phyloP scores from a whole-genome alignment of 257 asterid species.

The Penstemon barbatus region DNA sequence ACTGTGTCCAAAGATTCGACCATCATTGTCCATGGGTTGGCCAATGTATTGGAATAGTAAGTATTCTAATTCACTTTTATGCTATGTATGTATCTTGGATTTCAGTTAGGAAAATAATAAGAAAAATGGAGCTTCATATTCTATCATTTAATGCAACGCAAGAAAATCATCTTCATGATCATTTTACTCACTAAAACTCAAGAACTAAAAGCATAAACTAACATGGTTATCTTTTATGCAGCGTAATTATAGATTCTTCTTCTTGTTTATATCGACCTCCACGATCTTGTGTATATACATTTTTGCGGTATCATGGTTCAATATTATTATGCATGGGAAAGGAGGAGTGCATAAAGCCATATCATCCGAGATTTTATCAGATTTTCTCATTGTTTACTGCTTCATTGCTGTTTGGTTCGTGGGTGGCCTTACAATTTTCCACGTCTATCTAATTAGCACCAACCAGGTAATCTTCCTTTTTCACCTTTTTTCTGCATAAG shows the following conservation, averaged over 20 bases:
- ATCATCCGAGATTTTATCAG: conserved; percentile 62
- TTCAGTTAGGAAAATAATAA: too few species aligned
- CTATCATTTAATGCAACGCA: not conserved
- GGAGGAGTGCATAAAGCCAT: conserved; percentile 60
- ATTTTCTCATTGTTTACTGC: conserved; percentile 71
- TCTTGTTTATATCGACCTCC: conserved; percentile 79
- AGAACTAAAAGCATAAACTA: conserved; percentile 1
- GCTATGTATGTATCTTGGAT: too few species aligned
- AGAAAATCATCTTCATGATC: too few species aligned
- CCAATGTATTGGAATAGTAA: conserved; percentile 89
- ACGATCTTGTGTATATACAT: conserved; percentile 69
- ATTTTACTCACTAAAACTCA: too few species aligned
- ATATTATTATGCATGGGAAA: conserved; percentile 46
- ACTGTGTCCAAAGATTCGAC: conserved; percentile 87
- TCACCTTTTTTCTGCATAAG: not conserved
- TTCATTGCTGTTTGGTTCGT: conserved; percentile 88
- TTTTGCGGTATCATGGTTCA: conserved; percentile 63
- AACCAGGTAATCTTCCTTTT: conserved; percentile 50
- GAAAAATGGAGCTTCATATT: not conserved
- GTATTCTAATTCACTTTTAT: conserved; percentile 29
- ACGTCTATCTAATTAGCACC: conserved; percentile 78
- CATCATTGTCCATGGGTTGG: conserved; percentile 98
- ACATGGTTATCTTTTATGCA: conserved; percentile 40
- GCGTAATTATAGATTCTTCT: conserved; percentile 90
- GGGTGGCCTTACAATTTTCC: conserved; percentile 85